Base-by-base conservation (phyloP, 2,329 filamentous ascomycete genomes). In the Lachnellula hyalina region DNA sequence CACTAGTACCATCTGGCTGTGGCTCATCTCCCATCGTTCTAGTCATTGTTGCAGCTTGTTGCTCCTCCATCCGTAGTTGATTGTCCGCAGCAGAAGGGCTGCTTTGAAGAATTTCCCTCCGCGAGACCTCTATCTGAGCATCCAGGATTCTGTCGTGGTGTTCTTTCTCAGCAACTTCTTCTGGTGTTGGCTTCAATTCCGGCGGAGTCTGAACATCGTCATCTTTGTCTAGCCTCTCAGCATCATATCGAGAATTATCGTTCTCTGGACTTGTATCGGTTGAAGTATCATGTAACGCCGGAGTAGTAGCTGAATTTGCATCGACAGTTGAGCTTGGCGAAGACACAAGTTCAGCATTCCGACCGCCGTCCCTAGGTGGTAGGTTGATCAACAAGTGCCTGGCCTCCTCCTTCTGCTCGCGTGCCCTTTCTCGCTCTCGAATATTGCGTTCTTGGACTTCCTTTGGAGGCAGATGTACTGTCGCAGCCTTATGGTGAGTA, bases 241-340 rank as follows among this genome's bases (percentile, higher is more conserved):
- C 65, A 15, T 75, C 69, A 61, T 81, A 82, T 44, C 80, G 78
- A 47, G 80, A 75, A 17, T 76, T 78, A 48, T 90, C 86, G 52
- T 86, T 81, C 52, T 87, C 87, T 1, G 87, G 85, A 63, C 87
- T 91, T 1, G 88, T 91, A 61, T 87, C 85, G 1, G 87, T 83
- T 1, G 88, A 91, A 6, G 78, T 80, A 59, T 86, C 81, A 56
- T 85, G 80, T 40, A 85, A 78, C 36, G 79, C 81, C 1, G 89
- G 87, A 0, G 89, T 94, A 21, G 86, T 83, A 52, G 84, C 84
- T 44, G 87, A 91, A 63, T 86, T 85, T 1, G 85, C 80, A 34
- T 78, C 83, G 52, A 82, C 74, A 1, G 87, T 91, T 5, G 89
- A 93, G 2, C 74, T 75, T 15, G 81, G 79, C 2, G 81, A 84